Conservation (phyloP, 345 rosid species). For the Populus pruinosa region DNA sequence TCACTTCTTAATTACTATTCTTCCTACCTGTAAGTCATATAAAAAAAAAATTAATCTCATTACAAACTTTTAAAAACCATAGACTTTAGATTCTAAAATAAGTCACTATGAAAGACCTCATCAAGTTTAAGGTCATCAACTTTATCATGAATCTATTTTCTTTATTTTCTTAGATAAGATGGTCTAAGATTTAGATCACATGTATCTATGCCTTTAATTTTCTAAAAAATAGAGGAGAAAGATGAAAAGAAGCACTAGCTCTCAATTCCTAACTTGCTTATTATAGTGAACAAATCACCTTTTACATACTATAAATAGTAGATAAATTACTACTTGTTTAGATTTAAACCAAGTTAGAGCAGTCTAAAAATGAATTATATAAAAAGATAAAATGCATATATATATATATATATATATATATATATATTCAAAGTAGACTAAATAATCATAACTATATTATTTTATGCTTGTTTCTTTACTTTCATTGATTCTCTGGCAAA, state of each 20-base stretch:
- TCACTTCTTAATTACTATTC: too few relatives aligned
- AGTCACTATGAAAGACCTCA: too few relatives aligned
- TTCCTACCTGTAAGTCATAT: too few relatives aligned
- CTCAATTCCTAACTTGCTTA: neutral
- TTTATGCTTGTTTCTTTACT: constrained; percentile 87
- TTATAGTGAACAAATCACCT: neutral
- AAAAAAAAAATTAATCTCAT: too few relatives aligned
- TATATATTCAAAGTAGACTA: constrained; percentile 65
- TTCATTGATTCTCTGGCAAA: constrained; percentile 59
- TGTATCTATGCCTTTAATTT: neutral
- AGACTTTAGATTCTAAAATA: too few relatives aligned
- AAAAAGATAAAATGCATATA: constrained; percentile 26
- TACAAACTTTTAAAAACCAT: too few relatives aligned
- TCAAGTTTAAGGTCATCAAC: too few relatives aligned
- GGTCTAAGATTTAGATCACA: neutral
- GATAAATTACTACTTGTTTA: neutral
- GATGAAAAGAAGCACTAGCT: neutral
- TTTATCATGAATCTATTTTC: too few relatives aligned
- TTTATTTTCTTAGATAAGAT: too few relatives aligned
- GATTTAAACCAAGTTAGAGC: constrained; percentile 5
- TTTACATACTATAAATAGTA: neutral
- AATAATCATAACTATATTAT: constrained; percentile 71
- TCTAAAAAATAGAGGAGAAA: neutral
- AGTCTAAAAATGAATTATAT: neutral
- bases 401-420: constrained; percentile 47